Evolutionary conservation across 148 eudicot species (phyloP).

Genomic region (Rhododendron simsii): DNA sequence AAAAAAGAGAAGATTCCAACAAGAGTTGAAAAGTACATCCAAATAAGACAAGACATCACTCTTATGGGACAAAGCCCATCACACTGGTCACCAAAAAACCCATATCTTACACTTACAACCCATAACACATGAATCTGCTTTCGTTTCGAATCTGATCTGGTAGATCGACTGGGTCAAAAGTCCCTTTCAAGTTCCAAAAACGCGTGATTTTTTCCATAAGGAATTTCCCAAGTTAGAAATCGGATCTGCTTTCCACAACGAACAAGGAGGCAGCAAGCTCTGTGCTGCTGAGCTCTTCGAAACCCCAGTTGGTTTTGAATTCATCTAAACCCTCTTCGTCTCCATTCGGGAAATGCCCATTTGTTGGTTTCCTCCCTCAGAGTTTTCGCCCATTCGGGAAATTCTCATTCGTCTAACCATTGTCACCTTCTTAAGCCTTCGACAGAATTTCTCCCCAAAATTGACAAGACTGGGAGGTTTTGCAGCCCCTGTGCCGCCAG

Average conservation of each 20-base stretch:
- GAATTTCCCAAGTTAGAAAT: too few species aligned
- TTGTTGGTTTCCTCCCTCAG: not conserved
- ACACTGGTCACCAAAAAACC: too few species aligned
- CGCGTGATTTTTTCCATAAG: too few species aligned
- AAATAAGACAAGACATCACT: too few species aligned
- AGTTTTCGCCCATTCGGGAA: not conserved
- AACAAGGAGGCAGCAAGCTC: conserved; percentile 25
- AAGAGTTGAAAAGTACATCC: too few species aligned
- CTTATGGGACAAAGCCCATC: too few species aligned
- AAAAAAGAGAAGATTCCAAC: fast-evolving
- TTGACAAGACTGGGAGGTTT: conserved; percentile 79
- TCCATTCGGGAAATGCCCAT: not conserved
- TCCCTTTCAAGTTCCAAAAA: too few species aligned
- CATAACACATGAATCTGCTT: too few species aligned
- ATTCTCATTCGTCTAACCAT: not conserved
- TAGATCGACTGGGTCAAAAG: too few species aligned
- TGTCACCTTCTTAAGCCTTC: not conserved
- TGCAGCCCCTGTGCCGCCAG: conserved; percentile 90
- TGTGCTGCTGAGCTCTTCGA: conserved; percentile 2
- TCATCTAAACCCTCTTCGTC: not conserved
- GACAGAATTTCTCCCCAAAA: conserved; percentile 38
- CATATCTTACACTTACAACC: too few species aligned
- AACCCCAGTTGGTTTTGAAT: not conserved
- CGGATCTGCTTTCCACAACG: not conserved
- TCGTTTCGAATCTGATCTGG: too few species aligned